Percentiles rank a stretch among this genome's conserved stretches.
These are phyloP conservation scores for Penstemon barbatus DNA, from an alignment of 257 asterid genomes.

Conservation along the genomic window DNA sequence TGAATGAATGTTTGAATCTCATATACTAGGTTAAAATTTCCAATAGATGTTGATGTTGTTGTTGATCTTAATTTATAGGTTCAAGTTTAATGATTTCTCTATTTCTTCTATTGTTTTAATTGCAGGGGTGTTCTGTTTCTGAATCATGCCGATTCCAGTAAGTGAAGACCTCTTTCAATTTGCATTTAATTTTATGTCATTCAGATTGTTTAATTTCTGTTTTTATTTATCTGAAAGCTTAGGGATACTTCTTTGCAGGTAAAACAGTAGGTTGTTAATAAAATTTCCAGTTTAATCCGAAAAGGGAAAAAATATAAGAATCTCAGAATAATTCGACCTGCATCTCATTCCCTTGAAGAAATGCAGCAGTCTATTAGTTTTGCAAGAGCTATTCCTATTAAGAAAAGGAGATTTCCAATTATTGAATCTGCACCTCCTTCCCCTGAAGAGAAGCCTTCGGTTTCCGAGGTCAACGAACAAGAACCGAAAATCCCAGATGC, in stretches of 20 bases:
- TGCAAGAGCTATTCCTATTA: conserved; percentile 67
- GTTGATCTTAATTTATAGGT: background rate
- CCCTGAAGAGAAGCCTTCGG: conserved; percentile 37
- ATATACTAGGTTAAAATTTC: background rate
- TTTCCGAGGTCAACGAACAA: conserved; percentile 30
- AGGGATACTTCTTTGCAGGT: conserved; percentile 42
- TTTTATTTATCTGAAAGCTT: conserved; percentile 39
- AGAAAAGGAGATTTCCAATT: conserved; percentile 72
- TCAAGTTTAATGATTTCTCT: background rate
- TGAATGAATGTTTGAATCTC: background rate
- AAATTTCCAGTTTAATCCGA: background rate
- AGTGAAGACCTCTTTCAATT: conserved; percentile 45
- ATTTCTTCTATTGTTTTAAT: conserved; percentile 17
- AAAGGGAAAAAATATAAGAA: background rate
- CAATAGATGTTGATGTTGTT: background rate
- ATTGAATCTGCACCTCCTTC: conserved; percentile 52
- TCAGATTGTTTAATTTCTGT: conserved; percentile 4
- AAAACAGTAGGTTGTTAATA: conserved; percentile 5
- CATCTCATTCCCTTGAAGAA: conserved; percentile 7
- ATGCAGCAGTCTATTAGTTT: conserved; percentile 45
- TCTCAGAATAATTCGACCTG: background rate
- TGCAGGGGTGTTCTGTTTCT: conserved; percentile 31
- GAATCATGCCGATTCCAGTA: conserved; percentile 53
- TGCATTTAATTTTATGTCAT: conserved; percentile 25
- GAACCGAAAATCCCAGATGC: conserved; percentile 34